A percentile compares a stretch with the other conserved stretches of the same genome.
phyloP scores from a whole-genome alignment of 345 rosid genomes.

The Eucalyptus fibrosa region DNA sequence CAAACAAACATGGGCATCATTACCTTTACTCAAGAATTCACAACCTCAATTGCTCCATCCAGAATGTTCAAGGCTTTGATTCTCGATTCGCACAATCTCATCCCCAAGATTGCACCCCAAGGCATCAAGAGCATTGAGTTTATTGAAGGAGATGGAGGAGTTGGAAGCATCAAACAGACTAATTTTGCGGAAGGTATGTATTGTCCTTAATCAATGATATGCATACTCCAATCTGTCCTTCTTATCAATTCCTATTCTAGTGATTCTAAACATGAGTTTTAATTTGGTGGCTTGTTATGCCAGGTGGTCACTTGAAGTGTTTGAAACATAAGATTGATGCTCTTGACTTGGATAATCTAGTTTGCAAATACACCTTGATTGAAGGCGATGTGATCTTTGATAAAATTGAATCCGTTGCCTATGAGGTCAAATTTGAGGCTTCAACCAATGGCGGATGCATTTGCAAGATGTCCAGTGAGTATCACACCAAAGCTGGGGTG shows the following conservation, averaged over 20 bases:
- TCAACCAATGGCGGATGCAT: slow-evolving; percentile 3
- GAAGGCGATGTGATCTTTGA: neutral
- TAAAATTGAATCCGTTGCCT: slow-evolving; percentile 3
- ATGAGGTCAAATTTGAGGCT: slow-evolving; percentile 11
- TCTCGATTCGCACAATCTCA: neutral
- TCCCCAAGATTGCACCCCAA: slow-evolving; percentile 4
- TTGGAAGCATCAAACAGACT: neutral
- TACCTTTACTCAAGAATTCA: neutral
- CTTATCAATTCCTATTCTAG: no score
- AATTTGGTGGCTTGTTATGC: neutral
- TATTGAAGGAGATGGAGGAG: slow-evolving; percentile 13
- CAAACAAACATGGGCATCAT: neutral
- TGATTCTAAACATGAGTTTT: no score
- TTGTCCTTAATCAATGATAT: no score
- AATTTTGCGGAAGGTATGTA: neutral
- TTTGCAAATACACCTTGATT: neutral
- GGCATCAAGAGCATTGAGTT: neutral
- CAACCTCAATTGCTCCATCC: neutral
- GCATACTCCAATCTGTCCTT: no score
- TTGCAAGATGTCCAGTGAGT: slow-evolving; percentile 6
- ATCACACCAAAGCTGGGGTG: neutral
- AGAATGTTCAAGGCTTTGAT: slow-evolving; percentile 3
- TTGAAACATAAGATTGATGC: neutral
- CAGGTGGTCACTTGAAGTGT: neutral
- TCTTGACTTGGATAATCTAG: neutral